Evolutionary conservation across 352 stramenopile genomes (phyloP).

Genomic region (Thalassiosira sp.): DNA sequence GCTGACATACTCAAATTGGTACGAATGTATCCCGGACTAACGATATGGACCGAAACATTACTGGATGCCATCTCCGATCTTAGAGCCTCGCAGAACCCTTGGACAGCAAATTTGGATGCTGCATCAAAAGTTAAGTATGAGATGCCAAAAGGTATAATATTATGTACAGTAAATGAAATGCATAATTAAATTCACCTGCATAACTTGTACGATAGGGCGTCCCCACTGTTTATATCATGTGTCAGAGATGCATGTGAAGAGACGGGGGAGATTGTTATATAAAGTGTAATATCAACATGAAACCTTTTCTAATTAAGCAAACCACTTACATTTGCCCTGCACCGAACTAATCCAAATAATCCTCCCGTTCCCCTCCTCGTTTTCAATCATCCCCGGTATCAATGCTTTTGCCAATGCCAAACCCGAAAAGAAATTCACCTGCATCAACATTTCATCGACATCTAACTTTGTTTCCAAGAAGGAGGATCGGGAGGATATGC

Average conservation of each 20-base stretch:
- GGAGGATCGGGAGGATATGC: conserved; percentile 68
- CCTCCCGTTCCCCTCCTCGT: conserved; percentile 11
- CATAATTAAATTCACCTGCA: too few relatives aligned
- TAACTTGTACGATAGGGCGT: conserved; percentile 81
- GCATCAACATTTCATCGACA: conserved; percentile 75
- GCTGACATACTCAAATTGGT: conserved; percentile 76
- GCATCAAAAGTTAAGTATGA: too few relatives aligned
- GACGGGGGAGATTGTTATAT: too few relatives aligned
- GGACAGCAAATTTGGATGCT: conserved; percentile 83
- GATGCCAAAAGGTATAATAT: too few relatives aligned
- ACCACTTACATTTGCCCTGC: conserved; percentile 60
- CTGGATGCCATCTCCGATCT: conserved; percentile 70
- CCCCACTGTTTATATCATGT: conserved; percentile 57
- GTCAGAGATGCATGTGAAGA: background rate
- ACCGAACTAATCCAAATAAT: conserved; percentile 78
- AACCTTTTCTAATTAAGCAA: too few relatives aligned
- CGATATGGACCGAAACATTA: conserved; percentile 72
- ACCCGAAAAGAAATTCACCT: conserved; percentile 80
- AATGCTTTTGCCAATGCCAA: conserved; percentile 61
- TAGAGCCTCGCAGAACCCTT: conserved; percentile 83
- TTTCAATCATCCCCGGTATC: conserved; percentile 67
- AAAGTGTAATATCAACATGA: too few relatives aligned
- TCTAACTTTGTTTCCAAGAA: conserved; percentile 73
- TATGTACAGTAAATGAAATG: too few relatives aligned
- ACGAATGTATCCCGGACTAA: conserved; percentile 81